Evolutionary conservation across 2,329 filamentous ascomycete species (phyloP).

Genomic region (Magnaporthales sp.): DNA sequence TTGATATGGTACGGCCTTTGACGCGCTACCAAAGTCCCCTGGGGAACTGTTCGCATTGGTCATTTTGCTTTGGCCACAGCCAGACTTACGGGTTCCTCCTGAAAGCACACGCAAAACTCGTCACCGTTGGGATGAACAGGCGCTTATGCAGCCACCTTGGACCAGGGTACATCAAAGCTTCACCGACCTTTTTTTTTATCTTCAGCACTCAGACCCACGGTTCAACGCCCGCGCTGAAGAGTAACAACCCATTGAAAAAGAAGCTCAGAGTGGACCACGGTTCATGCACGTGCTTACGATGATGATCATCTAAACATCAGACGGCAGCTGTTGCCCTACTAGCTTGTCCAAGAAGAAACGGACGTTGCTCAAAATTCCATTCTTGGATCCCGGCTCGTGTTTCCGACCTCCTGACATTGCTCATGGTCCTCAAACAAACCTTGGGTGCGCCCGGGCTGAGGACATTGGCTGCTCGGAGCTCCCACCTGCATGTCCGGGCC

Average conservation of each 20-base stretch:
- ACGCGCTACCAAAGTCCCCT: neutral
- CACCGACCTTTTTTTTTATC: neutral
- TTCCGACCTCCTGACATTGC: neutral
- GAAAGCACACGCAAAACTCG: neutral
- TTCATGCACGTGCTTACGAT: neutral
- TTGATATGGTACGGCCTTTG: neutral
- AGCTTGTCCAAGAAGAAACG: neutral
- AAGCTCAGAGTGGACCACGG: too few relatives aligned
- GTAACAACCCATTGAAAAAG: too few relatives aligned
- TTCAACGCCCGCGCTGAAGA: too few relatives aligned
- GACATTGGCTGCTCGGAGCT: neutral
- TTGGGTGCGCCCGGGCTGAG: neutral
- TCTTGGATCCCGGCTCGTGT: neutral
- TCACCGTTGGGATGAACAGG: neutral
- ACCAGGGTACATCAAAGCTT: neutral
- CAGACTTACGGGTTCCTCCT: neutral
- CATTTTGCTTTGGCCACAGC: neutral
- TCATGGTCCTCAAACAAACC: neutral
- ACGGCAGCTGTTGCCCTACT: neutral
- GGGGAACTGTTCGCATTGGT: neutral
- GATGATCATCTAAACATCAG: neutral
- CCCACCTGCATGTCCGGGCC: neutral
- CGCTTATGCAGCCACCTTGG: neutral
- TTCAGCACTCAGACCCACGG: too few relatives aligned
- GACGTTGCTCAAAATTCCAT: neutral